These are phyloP conservation scores for Pelargonium fulgidum DNA, from an alignment of 441 rosid species.

Conservation along the genomic window DNA sequence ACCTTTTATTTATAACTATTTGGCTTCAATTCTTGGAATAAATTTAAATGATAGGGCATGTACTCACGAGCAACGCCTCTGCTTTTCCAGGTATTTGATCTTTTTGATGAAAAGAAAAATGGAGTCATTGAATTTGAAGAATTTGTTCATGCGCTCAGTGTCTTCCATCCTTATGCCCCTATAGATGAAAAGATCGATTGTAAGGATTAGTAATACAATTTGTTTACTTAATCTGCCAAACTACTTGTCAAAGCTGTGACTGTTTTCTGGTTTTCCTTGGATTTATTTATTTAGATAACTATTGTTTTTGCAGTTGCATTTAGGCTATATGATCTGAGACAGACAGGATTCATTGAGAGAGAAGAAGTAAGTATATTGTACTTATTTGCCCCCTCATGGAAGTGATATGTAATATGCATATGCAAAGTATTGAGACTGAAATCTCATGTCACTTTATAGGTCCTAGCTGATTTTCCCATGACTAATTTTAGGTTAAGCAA, in stretches of 20 bases:
- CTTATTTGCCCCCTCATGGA: background rate
- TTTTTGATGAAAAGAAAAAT: constrained; percentile 72
- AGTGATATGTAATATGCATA: too few species aligned
- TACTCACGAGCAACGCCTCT: background rate
- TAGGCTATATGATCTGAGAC: constrained; percentile 75
- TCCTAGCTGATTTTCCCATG: constrained; percentile 2
- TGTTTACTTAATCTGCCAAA: constrained; percentile 4
- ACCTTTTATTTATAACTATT: background rate
- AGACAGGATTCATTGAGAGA: constrained; percentile 70
- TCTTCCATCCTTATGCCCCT: constrained; percentile 73
- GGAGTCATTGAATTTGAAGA: constrained; percentile 89
- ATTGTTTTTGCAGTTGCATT: constrained; percentile 58
- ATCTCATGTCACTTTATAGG: background rate
- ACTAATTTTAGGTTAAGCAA: constrained; percentile 52
- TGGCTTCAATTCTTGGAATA: background rate
- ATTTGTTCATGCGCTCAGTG: constrained; percentile 59
- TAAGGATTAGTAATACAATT: constrained; percentile 28
- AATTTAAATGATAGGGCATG: background rate
- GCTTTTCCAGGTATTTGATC: constrained; percentile 53
- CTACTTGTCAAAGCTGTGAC: background rate
- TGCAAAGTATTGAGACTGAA: background rate
- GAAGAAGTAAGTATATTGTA: constrained; percentile 55
- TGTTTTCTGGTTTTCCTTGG: background rate
- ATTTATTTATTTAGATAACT: background rate
- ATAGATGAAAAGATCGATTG: constrained; percentile 72